Base-by-base conservation (phyloP, 2,329 filamentous ascomycete species). In the Paecilomyces sp. region DNA sequence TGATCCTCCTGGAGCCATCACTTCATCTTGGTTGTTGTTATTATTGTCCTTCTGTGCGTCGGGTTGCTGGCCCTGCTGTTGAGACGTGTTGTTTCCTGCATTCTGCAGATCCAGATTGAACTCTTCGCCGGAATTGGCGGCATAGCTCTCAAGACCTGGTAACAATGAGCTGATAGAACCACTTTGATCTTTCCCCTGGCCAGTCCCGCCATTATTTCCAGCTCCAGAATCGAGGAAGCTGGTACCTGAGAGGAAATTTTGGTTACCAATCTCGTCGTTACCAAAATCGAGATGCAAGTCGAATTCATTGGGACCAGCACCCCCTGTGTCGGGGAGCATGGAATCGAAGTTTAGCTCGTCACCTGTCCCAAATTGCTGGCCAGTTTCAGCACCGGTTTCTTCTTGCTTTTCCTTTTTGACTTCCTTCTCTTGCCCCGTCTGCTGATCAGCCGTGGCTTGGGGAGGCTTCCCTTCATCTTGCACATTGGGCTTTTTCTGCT, bases 301-400 rank as follows among this genome's bases (percentile, higher is more conserved):
- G 54, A 78, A 76, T 34, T 74, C 72, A 57, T 72, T 74, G 7
- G 65, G 62, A 3, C 67, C 41, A 47, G 41, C 63, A 41, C 61
- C 68, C 5, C 68, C 68, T 24, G 66, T 65, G 13, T 74, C 70
- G 22, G 74, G 70, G 41, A 78, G 72, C 60, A 75, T 71, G 1
- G 75, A 73, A 56, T 76, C 74, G 58, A 78, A 77, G 54, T 75
- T 75, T 60, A 78, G 68, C 2, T 75, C 75, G 15, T 74, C 72
- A 13, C 66, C 66, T 1, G 59, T 55, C 24, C 63, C 66, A 25
- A 67, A 63, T 47, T 66, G 61, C 65, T 72, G 72, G 18, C 69
- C 57, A 55, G 61, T 36, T 6, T 57, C 60, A 8, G 58, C 51
- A 22, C 61, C 54, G 3, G 25, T 57, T 22, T 63, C 65, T 3